Conservation (phyloP, 2,329 filamentous ascomycete genomes). For the Didymella keratinophila region DNA sequence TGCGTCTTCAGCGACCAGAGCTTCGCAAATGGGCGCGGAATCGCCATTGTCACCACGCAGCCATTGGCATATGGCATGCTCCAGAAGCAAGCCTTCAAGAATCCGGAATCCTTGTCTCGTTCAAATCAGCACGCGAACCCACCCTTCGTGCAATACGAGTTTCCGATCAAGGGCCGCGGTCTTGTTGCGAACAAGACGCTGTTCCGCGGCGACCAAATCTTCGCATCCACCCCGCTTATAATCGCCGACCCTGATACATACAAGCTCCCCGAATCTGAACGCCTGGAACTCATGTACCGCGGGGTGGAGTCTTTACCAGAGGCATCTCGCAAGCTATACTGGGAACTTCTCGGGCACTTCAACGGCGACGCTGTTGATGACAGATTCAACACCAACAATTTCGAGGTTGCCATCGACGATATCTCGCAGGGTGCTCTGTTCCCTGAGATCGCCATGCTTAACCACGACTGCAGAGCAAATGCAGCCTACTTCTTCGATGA, state of each 20-base stretch:
- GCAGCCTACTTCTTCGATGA: slow-evolving; percentile 54
- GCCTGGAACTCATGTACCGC: slow-evolving; percentile 38
- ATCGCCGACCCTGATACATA: slow-evolving; percentile 41
- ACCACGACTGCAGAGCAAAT: slow-evolving; percentile 50
- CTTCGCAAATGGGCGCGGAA: slow-evolving; percentile 44
- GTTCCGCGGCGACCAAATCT: slow-evolving; percentile 45
- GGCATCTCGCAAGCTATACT: slow-evolving; percentile 33
- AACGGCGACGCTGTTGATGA: slow-evolving; percentile 44
- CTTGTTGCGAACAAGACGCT: slow-evolving; percentile 47
- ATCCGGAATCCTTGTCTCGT: slow-evolving; percentile 26
- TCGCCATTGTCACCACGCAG: slow-evolving; percentile 42
- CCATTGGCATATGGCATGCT: slow-evolving; percentile 38
- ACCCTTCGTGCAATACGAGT: slow-evolving; percentile 39
- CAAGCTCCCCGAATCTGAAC: slow-evolving; percentile 32
- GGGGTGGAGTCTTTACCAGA: slow-evolving; percentile 39
- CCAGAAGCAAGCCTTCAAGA: slow-evolving; percentile 40
- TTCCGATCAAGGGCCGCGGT: slow-evolving; percentile 45
- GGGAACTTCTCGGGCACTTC: slow-evolving; percentile 43
- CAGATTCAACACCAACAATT: slow-evolving; percentile 49
- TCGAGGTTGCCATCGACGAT: slow-evolving; percentile 39
- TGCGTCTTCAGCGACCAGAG: slow-evolving; percentile 43
- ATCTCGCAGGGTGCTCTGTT: slow-evolving; percentile 38
- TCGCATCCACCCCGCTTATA: slow-evolving; percentile 44
- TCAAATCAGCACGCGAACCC: slow-evolving; percentile 40
- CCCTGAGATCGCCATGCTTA: slow-evolving; percentile 48